These are phyloP conservation scores for Fusarium caatingaense DNA, from an alignment of 2,329 filamentous ascomycete species.

Conservation along the genomic window DNA sequence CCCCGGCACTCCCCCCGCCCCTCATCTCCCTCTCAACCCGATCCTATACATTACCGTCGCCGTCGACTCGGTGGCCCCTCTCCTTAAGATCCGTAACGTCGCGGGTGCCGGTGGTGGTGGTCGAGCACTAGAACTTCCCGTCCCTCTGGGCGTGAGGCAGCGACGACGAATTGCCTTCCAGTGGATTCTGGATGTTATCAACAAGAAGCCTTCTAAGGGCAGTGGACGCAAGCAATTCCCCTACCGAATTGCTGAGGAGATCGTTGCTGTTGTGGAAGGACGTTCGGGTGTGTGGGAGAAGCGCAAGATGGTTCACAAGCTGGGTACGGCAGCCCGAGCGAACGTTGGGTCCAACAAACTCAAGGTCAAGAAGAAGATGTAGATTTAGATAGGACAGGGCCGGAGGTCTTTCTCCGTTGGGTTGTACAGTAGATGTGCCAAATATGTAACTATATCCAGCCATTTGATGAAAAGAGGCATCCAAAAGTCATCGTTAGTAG, in stretches of 20 bases:
- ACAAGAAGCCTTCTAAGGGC: conserved; percentile 78
- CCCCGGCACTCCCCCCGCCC: too few relatives aligned
- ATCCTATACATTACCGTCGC: conserved; percentile 89
- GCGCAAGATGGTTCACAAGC: conserved; percentile 81
- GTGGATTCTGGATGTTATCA: conserved; percentile 90
- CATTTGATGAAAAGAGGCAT: conserved; percentile 39
- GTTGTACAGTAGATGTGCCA: conserved; percentile 48
- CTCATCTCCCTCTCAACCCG: conserved; percentile 88
- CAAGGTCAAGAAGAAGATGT: conserved; percentile 52
- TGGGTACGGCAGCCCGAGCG: conserved; percentile 79
- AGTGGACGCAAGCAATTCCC: conserved; percentile 80
- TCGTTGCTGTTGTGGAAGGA: conserved; percentile 89
- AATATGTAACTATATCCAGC: conserved; percentile 49
- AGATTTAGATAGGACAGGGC: conserved; percentile 25
- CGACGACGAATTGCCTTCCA: conserved; percentile 81
- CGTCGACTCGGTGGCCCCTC: conserved; percentile 91
- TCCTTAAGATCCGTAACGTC: conserved; percentile 81
- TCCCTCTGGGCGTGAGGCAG: conserved; percentile 79
- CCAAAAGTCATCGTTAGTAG: conserved; percentile 1
- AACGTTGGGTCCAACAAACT: conserved; percentile 67
- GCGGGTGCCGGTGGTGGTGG: conserved; percentile 88
- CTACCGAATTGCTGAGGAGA: conserved; percentile 83
- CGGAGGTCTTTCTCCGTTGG: conserved; percentile 7
- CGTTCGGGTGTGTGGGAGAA: conserved; percentile 86
- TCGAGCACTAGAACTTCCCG: conserved; percentile 82